Evolutionary conservation across 140 eudicot genomes (phyloP).

Genomic region (Senecio squalidus): DNA sequence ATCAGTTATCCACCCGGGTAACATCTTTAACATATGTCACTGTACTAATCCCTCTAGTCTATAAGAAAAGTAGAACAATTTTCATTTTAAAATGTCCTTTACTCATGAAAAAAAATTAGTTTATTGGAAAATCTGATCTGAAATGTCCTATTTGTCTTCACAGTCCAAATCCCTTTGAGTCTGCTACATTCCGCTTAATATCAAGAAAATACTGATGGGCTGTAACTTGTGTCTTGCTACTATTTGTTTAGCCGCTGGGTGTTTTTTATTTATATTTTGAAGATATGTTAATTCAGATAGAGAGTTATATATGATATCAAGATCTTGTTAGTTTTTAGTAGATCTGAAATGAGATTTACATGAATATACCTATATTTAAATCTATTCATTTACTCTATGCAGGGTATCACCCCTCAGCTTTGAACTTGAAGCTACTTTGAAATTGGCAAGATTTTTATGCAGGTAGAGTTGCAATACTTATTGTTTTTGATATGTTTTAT

Average conservation of each 20-base stretch:
- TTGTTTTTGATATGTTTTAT: slow-evolving; percentile 5
- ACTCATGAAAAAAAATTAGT: not conserved
- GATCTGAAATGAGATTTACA: not conserved
- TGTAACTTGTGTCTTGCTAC: not conserved
- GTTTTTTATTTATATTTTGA: too few species aligned
- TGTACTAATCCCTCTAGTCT: not conserved
- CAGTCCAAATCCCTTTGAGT: too few species aligned
- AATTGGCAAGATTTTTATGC: slow-evolving; percentile 92
- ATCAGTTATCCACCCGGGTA: not conserved
- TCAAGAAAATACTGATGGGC: not conserved
- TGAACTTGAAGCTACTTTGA: slow-evolving; percentile 94
- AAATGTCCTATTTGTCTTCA: slow-evolving; percentile 1
- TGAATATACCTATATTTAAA: slow-evolving; percentile 5
- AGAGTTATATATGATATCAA: not conserved
- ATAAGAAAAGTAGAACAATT: slow-evolving; percentile 6
- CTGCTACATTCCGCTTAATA: too few species aligned
- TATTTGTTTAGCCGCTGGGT: slow-evolving; percentile 2
- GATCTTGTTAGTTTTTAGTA: not conserved
- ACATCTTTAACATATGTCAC: slow-evolving; percentile 8
- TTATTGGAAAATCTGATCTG: not conserved
- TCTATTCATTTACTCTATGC: slow-evolving; percentile 16
- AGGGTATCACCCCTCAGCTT: slow-evolving; percentile 98
- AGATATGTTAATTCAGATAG: not conserved
- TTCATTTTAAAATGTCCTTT: slow-evolving; percentile 2
- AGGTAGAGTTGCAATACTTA: slow-evolving; percentile 49